Evolutionary conservation across 345 rosid species (phyloP).

Genomic region (Citrus cavaleriei): DNA sequence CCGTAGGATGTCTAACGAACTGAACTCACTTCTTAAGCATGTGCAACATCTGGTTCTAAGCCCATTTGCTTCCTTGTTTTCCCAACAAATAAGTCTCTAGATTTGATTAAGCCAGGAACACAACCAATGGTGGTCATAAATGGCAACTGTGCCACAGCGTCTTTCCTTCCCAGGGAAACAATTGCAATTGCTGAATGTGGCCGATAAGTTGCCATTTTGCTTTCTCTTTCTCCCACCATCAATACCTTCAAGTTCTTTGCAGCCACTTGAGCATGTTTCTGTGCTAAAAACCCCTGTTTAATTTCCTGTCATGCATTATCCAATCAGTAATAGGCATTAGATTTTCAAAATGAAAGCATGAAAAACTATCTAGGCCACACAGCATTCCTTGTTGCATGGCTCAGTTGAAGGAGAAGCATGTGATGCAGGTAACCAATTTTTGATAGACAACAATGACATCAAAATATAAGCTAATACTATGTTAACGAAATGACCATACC

Average conservation of each 20-base stretch:
- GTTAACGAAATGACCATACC: neutral
- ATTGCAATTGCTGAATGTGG: conserved; percentile 43
- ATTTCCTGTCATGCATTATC: conserved; percentile 45
- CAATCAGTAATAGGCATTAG: neutral
- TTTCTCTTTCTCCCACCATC: conserved; percentile 49
- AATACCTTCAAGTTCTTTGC: conserved; percentile 67
- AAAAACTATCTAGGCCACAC: neutral
- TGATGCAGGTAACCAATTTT: neutral
- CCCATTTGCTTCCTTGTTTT: conserved; percentile 67
- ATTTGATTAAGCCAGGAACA: conserved; percentile 77
- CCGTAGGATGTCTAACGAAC: neutral
- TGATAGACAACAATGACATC: neutral
- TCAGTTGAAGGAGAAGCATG: neutral
- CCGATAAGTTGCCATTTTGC: conserved; percentile 50
- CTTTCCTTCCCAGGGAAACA: conserved; percentile 74
- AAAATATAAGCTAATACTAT: neutral
- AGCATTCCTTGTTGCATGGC: neutral
- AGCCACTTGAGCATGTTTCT: conserved; percentile 55
- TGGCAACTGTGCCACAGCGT: conserved; percentile 73
- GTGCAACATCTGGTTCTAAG: conserved; percentile 23
- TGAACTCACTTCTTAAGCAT: neutral
- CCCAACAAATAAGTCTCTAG: conserved; percentile 68
- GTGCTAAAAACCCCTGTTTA: conserved; percentile 77
- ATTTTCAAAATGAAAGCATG: neutral
- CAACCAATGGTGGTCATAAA: conserved; percentile 53